Evolutionary conservation across 2,329 filamentous ascomycete genomes (phyloP).

Genomic region (Proliferodiscus dingleyae): DNA sequence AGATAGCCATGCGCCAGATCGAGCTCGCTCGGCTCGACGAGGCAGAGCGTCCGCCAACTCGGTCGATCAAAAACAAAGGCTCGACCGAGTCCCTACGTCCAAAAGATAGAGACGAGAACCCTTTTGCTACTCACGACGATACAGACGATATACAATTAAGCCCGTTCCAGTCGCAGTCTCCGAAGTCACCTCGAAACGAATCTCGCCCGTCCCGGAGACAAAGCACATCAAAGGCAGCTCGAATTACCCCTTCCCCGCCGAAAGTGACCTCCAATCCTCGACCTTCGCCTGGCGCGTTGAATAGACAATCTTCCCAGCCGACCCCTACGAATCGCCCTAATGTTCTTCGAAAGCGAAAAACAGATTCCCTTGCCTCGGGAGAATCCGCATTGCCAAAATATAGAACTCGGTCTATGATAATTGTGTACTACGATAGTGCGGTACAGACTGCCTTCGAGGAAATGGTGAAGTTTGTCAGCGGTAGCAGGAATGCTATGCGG

Average conservation of each 20-base stretch:
- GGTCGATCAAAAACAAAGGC: conserved; percentile 32
- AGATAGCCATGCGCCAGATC: conserved; percentile 57
- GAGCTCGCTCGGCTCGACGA: conserved; percentile 50
- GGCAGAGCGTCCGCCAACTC: conserved; percentile 31
- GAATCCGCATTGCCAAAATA: conserved; percentile 39
- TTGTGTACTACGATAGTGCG: conserved; percentile 89
- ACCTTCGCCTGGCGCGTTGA: conserved; percentile 13
- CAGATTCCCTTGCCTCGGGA: conserved; percentile 29
- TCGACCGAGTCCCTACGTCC: conserved; percentile 32
- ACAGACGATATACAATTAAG: conserved; percentile 9
- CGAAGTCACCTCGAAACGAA: conserved; percentile 14
- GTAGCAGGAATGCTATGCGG: conserved; percentile 75
- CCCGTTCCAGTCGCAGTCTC: conserved; percentile 16
- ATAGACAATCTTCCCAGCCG: conserved; percentile 21
- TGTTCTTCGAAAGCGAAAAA: conserved; percentile 29
- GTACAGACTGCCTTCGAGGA: conserved; percentile 80
- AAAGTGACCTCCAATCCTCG: conserved; percentile 12
- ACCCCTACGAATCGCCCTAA: conserved; percentile 13
- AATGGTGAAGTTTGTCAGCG: conserved; percentile 75
- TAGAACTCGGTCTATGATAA: conserved; percentile 68
- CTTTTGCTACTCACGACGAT: conserved; percentile 15
- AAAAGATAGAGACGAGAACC: conserved; percentile 23
- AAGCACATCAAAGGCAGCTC: conserved; percentile 17
- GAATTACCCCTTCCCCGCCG: conserved; percentile 10
- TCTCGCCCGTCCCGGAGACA: conserved; percentile 7